Evolutionary conservation across 805 yeast species (phyloP).

Genomic region (Saccharomycopsis sp.): DNA sequence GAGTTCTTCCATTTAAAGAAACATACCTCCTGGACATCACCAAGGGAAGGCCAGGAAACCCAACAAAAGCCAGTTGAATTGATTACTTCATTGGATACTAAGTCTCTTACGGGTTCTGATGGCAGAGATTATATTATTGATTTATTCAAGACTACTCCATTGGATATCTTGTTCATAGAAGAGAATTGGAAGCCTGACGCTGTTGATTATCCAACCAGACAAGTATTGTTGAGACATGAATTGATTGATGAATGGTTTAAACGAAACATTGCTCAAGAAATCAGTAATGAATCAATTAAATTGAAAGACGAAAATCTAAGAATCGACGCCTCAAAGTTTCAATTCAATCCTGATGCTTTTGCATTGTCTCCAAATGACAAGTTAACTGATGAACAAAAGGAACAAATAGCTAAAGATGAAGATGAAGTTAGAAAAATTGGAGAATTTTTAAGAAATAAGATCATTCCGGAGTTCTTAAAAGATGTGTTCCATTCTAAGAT

Average conservation of each 20-base stretch:
- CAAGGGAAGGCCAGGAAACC: slow-evolving; percentile 25
- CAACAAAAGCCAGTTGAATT: slow-evolving; percentile 41
- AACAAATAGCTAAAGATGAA: slow-evolving; percentile 43
- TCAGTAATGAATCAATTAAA: slow-evolving; percentile 44
- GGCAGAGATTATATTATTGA: slow-evolving; percentile 81
- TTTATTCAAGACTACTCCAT: slow-evolving; percentile 74
- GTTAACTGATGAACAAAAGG: slow-evolving; percentile 31
- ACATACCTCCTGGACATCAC: slow-evolving; percentile 47
- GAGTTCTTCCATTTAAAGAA: slow-evolving; percentile 72
- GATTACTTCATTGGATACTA: slow-evolving; percentile 67
- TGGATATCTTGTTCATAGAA: slow-evolving; percentile 73
- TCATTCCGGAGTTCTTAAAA: slow-evolving; percentile 56
- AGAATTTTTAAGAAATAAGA: slow-evolving; percentile 45
- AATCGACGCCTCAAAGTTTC: slow-evolving; percentile 45
- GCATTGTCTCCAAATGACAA: slow-evolving; percentile 30
- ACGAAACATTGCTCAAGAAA: slow-evolving; percentile 47
- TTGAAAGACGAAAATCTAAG: slow-evolving; percentile 36
- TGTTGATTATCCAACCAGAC: slow-evolving; percentile 70
- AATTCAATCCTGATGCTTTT: slow-evolving; percentile 78
- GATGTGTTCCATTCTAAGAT: slow-evolving; percentile 41
- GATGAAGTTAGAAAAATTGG: slow-evolving; percentile 61
- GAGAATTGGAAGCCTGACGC: slow-evolving; percentile 38
- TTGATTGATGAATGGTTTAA: slow-evolving; percentile 90
- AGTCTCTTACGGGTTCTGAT: slow-evolving; percentile 82
- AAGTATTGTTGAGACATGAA: slow-evolving; percentile 74